Base-by-base conservation (phyloP, 208 protist genomes). In the Acanthamoeba royreba region DNA sequence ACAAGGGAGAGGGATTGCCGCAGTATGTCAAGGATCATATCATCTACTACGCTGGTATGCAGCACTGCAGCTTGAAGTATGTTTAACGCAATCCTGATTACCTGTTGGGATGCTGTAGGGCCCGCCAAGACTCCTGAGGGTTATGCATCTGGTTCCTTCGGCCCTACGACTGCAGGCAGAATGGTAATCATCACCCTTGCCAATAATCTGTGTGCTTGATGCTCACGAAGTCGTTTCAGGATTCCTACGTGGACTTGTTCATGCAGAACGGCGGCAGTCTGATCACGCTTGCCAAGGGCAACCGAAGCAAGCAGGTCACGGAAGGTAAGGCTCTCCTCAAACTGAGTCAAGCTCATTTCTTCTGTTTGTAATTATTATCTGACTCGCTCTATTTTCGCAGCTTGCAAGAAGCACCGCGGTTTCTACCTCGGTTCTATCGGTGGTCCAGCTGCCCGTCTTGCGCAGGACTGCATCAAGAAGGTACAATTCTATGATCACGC, bases 401-500 rank as follows among this genome's bases (percentile, higher is more conserved):
- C 98, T 19, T 99, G 98, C 95, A 98, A 99, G 94, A 98, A 98
- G 93, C 87, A 99, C 95, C 98, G 98, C 46, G 99, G 99, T 85
- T 99, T 99, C 96, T 99, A 99, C 95, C 96, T 99, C 2, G 98
- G 98, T 43, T 99, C 98, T 85, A 99, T 99, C 79, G 99, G 99
- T 43, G 99, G 99, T 35, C 98, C 98, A 15, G 99, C 99, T 0
- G 99, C 99, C 2, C 97, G 98, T n/a, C 96, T 99, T n/a, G 98
- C 98, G 0, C 95, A 96, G 93, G 96, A 99, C 40, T 97, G 95
- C 61, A 99, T 99, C 94, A 97, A 97, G 72, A 99, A 99, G 85
- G 63, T 77, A 4, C n/a, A n/a, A n/a, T n/a, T n/a, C n/a, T n/a
- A n/a, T n/a, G n/a, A n/a, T n/a, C n/a, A n/a, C n/a, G n/a, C n/a